These are phyloP conservation scores for Pestalotiopsis sp. DNA, from an alignment of 2,329 filamentous ascomycete genomes.

Conservation along the genomic window DNA sequence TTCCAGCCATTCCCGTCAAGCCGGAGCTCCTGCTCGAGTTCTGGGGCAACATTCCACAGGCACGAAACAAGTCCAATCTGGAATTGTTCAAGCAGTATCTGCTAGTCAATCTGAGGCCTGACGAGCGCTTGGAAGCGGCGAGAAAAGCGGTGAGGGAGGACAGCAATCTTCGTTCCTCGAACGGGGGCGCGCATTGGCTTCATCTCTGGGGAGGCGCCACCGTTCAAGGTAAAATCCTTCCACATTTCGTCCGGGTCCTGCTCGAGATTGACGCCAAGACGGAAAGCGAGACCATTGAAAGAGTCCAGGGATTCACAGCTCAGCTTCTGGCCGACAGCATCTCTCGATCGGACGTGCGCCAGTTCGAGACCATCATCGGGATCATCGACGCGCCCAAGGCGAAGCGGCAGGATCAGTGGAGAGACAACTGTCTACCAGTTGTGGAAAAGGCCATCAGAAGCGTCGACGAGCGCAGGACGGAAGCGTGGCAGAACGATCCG, in stretches of 20 bases:
- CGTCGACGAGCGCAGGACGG: slow-evolving; percentile 19
- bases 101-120: slow-evolving; percentile 26
- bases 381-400: background rate
- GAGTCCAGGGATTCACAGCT: background rate
- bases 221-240: background rate
- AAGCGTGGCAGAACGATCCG: slow-evolving; percentile 10
- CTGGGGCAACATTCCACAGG: slow-evolving; percentile 16
- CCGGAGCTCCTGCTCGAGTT: slow-evolving; percentile 15
- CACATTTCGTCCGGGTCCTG: slow-evolving; percentile 2
- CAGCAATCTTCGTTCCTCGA: slow-evolving; percentile 26
- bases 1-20: slow-evolving; percentile 28
- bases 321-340: background rate
- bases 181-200: slow-evolving; percentile 35
- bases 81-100: slow-evolving; percentile 19
- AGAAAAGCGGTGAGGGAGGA: slow-evolving; percentile 26
- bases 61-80: slow-evolving; percentile 23
- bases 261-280: slow-evolving; percentile 3
- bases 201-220: slow-evolving; percentile 18
- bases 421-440: slow-evolving; percentile 23
- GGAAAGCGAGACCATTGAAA: background rate
- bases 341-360: background rate
- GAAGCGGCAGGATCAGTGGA: background rate
- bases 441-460: slow-evolving; percentile 19
- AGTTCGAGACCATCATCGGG: background rate
- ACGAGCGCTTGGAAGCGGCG: slow-evolving; percentile 22